phyloP scores from a whole-genome alignment of 2,329 filamentous ascomycete genomes.

The Harringtonia aguacate region DNA sequence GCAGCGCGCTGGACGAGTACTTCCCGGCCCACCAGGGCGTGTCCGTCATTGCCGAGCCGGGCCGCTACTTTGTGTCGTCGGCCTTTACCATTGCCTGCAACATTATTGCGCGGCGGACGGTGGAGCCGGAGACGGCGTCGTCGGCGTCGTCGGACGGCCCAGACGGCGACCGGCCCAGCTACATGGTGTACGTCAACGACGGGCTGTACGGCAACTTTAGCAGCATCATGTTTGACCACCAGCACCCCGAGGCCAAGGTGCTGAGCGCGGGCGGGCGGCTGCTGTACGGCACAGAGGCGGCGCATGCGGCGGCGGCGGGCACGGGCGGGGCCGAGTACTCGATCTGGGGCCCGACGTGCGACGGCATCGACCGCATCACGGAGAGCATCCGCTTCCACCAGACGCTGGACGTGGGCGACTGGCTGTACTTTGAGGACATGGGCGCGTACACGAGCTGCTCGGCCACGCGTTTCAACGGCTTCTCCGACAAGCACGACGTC shows the following conservation, averaged over 20 bases:
- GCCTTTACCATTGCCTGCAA: constrained; percentile 95
- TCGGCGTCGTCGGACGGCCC: too few species aligned
- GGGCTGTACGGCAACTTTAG: constrained; percentile 98
- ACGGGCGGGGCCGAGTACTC: constrained; percentile 67
- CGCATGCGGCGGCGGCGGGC: constrained; percentile 17
- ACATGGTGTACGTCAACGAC: constrained; percentile 98
- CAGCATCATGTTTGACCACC: constrained; percentile 98
- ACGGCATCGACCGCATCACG: constrained; percentile 92
- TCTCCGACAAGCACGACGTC: constrained; percentile 82
- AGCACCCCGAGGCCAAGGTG: constrained; percentile 77
- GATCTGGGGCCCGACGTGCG: constrained; percentile 96
- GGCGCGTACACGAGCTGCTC: constrained; percentile 98
- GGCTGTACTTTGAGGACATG: constrained; percentile 99
- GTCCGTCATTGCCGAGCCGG: constrained; percentile 88
- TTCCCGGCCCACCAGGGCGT: constrained; percentile 66
- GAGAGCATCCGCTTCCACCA: constrained; percentile 68
- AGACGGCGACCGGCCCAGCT: constrained; percentile 47
- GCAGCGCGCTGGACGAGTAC: constrained; percentile 71
- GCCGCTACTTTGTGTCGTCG: constrained; percentile 87
- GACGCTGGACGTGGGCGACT: constrained; percentile 83
- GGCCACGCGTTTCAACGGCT: constrained; percentile 95
- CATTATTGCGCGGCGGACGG: constrained; percentile 87
- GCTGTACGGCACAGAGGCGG: constrained; percentile 39
- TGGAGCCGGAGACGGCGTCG: too few species aligned
- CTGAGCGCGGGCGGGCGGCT: constrained; percentile 52